phyloP scores from a whole-genome alignment of 2,329 filamentous ascomycete species.

The Aspergillus ibericus region DNA sequence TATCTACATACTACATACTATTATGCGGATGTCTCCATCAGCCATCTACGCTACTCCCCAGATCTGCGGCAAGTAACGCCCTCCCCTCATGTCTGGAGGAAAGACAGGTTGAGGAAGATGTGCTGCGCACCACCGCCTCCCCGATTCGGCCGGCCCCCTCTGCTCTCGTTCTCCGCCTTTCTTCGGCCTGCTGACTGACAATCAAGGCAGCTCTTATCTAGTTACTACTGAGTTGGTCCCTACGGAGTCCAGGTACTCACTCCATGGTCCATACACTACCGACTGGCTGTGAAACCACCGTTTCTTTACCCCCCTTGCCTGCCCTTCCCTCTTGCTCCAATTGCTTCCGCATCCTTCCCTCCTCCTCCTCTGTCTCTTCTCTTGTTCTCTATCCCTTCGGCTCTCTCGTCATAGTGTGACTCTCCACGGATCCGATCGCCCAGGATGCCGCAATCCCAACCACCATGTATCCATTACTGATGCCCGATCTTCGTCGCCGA shows the following conservation, averaged over 20 bases:
- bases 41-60: too few species aligned
- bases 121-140: not conserved
- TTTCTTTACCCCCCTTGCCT: not conserved
- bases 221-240: too few species aligned
- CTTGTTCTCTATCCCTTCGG: not conserved
- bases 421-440: not conserved
- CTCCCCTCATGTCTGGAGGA: too few species aligned
- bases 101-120: too few species aligned
- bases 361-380: not conserved
- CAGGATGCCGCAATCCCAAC: slow-evolving; percentile 30
- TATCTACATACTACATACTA: too few species aligned
- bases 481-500: slow-evolving; percentile 21
- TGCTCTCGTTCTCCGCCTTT: not conserved
- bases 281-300: too few species aligned
- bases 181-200: not conserved
- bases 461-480: slow-evolving; percentile 28
- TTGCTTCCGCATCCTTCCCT: not conserved
- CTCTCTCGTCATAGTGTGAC: not conserved
- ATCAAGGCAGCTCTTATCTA: not conserved
- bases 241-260: too few species aligned
- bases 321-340: not conserved
- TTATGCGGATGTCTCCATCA: too few species aligned
- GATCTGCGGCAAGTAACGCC: too few species aligned
- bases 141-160: not conserved
- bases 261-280: too few species aligned